Conservation (phyloP, 176 grass and related monocot genomes). For the Oryza longistaminata region DNA sequence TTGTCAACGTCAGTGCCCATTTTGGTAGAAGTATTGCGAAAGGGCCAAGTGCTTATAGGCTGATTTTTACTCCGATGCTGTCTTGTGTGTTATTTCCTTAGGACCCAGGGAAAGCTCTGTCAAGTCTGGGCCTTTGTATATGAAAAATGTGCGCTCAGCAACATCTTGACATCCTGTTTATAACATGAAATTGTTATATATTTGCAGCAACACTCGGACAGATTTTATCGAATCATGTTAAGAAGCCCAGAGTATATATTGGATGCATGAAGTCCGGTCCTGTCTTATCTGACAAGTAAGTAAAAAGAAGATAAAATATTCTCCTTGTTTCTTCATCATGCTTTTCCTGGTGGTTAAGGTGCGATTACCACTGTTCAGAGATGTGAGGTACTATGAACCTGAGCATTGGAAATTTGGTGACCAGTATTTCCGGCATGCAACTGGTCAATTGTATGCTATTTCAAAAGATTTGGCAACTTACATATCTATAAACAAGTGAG, state of each 20-base stretch:
- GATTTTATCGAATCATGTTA: conserved; percentile 70
- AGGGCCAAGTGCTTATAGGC: background rate
- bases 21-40: background rate
- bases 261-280: conserved; percentile 98
- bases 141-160: background rate
- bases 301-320: background rate
- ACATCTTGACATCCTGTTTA: background rate
- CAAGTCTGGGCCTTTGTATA: conserved; percentile 9
- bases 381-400: conserved; percentile 82
- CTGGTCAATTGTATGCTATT: conserved; percentile 86
- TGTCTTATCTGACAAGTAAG: conserved; percentile 78
- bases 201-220: conserved; percentile 78
- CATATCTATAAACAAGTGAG: conserved; percentile 88
- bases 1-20: background rate
- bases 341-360: conserved; percentile 20
- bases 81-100: background rate
- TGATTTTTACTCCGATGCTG: background rate
- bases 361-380: conserved; percentile 40
- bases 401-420: conserved; percentile 98
- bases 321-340: background rate
- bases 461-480: conserved; percentile 90
- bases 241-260: conserved; percentile 78
- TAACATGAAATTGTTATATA: conserved; percentile 27
- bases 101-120: background rate
- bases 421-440: conserved; percentile 92